Conservation (phyloP, 805 yeast genomes). For the Hyphopichia homilentoma region DNA sequence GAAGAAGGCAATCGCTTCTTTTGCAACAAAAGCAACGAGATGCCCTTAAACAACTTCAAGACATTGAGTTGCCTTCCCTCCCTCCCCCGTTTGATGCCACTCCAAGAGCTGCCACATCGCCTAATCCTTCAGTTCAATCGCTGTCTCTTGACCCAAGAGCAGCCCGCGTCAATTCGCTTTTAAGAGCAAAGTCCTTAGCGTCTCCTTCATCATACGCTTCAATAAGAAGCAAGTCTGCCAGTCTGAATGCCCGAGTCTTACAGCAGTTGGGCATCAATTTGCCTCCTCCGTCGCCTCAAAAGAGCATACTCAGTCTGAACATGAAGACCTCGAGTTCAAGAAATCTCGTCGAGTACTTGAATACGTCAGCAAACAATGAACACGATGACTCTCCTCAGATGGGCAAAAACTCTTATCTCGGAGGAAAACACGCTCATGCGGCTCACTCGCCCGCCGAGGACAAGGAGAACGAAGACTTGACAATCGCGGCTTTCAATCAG, state of each 20-base stretch:
- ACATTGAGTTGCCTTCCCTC: no score
- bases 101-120: no score
- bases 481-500: conserved; percentile 12
- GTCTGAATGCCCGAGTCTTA: conserved; percentile 29
- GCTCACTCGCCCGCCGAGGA: conserved; percentile 5
- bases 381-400: conserved; percentile 4
- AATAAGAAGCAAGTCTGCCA: conserved; percentile 12
- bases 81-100: no score
- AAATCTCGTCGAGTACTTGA: conserved; percentile 21
- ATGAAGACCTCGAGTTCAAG: conserved; percentile 38
- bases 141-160: conserved; percentile 38
- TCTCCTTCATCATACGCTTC: conserved; percentile 21
- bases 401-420: no score
- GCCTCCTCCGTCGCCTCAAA: conserved; percentile 8
- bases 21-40: conserved; percentile 25
- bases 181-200: conserved; percentile 35
- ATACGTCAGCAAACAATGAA: conserved; percentile 8
- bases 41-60: conserved; percentile 26
- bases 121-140: no score
- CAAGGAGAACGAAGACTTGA: conserved; percentile 14
- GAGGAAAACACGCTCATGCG: conserved; percentile 4
- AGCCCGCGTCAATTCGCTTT: conserved; percentile 18
- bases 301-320: conserved; percentile 12
- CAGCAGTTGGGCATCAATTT: conserved; percentile 36
- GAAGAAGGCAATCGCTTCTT: conserved; percentile 15